These are phyloP conservation scores for Pleurotus citrinopileatus DNA, from an alignment of 768 basidiomycete genomes.

Conservation along the genomic window DNA sequence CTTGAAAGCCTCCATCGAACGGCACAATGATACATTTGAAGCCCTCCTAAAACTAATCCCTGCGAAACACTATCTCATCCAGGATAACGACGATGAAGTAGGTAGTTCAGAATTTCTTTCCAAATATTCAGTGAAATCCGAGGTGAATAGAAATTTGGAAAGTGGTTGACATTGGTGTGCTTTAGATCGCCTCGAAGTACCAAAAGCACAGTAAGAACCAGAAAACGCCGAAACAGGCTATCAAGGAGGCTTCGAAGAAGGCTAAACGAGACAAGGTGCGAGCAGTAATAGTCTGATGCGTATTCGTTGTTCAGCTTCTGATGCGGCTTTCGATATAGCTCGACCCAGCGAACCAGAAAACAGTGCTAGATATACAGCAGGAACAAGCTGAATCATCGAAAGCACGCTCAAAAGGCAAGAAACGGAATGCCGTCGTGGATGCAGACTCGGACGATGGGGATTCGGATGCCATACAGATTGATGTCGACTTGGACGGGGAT, in stretches of 20 bases:
- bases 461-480: slow-evolving; percentile 19
- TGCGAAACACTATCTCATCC: slow-evolving; percentile 80
- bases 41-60: slow-evolving; percentile 83
- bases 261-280: slow-evolving; percentile 83
- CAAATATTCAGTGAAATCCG: background rate
- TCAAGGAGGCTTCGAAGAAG: slow-evolving; percentile 87
- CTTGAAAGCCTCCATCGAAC: slow-evolving; percentile 66
- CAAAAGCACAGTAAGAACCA: slow-evolving; percentile 88
- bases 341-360: slow-evolving; percentile 88
- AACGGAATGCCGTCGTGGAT: slow-evolving; percentile 32
- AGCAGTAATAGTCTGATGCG: too few relatives aligned
- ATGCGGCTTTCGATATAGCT: too few relatives aligned
- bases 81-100: slow-evolving; percentile 65
- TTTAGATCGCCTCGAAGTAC: slow-evolving; percentile 63
- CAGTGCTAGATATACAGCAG: slow-evolving; percentile 67
- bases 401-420: slow-evolving; percentile 44
- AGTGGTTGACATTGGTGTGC: slow-evolving; percentile 8
- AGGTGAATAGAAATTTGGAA: too few relatives aligned
- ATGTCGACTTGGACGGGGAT: background rate
- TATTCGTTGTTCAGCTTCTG: too few relatives aligned
- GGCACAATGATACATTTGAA: slow-evolving; percentile 87
- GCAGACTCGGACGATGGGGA: slow-evolving; percentile 29
- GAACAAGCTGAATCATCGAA: slow-evolving; percentile 33
- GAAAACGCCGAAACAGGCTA: slow-evolving; percentile 78
- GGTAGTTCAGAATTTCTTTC: slow-evolving; percentile 29